phyloP scores from a whole-genome alignment of 164 flowering plant species.

The Vitis rupestris region DNA sequence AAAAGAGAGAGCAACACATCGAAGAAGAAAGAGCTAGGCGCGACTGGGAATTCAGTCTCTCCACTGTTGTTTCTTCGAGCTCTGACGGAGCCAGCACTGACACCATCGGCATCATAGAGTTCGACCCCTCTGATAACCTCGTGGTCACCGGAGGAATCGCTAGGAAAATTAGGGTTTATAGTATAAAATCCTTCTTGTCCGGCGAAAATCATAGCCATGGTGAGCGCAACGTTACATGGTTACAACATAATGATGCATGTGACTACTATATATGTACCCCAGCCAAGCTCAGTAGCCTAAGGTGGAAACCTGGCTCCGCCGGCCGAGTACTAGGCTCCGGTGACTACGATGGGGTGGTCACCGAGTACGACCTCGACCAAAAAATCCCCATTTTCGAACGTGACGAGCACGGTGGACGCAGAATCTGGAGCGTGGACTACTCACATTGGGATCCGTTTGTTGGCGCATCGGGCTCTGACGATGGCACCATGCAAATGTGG shows the following conservation, averaged over 20 bases:
- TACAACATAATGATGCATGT: constrained; percentile 42
- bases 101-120: constrained; percentile 56
- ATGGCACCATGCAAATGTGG: constrained; percentile 73
- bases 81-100: constrained; percentile 33
- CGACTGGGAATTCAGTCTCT: constrained; percentile 67
- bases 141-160: constrained; percentile 75
- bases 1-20: not conserved
- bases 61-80: constrained; percentile 40
- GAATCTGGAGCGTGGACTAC: constrained; percentile 78
- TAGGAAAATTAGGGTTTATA: constrained; percentile 60
- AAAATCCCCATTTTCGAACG: constrained; percentile 58
- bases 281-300: constrained; percentile 70
- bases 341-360: constrained; percentile 78
- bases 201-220: not conserved
- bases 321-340: constrained; percentile 51
- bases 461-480: constrained; percentile 78
- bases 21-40: constrained; percentile 32
- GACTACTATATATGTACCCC: constrained; percentile 61
- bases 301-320: constrained; percentile 57
- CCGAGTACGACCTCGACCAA: constrained; percentile 63
- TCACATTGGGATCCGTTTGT: constrained; percentile 30
- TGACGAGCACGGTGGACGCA: constrained; percentile 76
- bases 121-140: constrained; percentile 50
- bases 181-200: constrained; percentile 18
- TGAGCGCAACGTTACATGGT: not conserved